Conservation (phyloP, 345 rosid genomes). For the Kandelia obovata region DNA sequence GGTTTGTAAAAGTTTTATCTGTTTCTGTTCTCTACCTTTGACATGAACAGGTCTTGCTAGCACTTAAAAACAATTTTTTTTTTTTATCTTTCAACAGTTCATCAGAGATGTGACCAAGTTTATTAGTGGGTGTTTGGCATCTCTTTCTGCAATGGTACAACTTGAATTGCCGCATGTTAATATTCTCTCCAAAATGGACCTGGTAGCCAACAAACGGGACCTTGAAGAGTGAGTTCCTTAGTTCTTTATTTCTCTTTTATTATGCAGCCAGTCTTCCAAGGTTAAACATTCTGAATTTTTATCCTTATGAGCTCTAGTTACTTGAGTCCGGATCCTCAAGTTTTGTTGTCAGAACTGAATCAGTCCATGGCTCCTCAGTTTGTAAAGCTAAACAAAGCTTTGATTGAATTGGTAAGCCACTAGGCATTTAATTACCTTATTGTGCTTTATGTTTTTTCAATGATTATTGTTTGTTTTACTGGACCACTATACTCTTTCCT, state of each 20-base stretch:
- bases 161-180: slow-evolving; percentile 90
- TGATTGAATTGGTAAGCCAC: slow-evolving; percentile 63
- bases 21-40: neutral
- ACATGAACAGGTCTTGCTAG: neutral
- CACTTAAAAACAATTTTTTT: neutral
- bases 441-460: neutral
- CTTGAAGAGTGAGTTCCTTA: slow-evolving; percentile 51
- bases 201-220: slow-evolving; percentile 63
- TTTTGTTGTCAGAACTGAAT: slow-evolving; percentile 71
- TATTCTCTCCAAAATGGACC: slow-evolving; percentile 92
- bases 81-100: slow-evolving; percentile 42
- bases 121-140: slow-evolving; percentile 93
- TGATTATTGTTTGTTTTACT: neutral
- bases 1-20: slow-evolving; percentile 41
- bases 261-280: neutral
- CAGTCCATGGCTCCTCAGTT: slow-evolving; percentile 75
- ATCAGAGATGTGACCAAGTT: slow-evolving; percentile 86
- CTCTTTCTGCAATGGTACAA: slow-evolving; percentile 93
- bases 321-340: slow-evolving; percentile 72
- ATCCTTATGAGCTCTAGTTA: slow-evolving; percentile 38
- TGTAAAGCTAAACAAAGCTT: slow-evolving; percentile 70
- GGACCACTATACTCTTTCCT: too few species aligned
- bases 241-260: neutral
- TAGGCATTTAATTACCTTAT: slow-evolving; percentile 1
- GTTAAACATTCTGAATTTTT: slow-evolving; percentile 11